Evolutionary conservation across 305 asterid genomes (phyloP), one percentile per base, ranked within the genome.

Genomic region (Solanum hybrid): DNA sequence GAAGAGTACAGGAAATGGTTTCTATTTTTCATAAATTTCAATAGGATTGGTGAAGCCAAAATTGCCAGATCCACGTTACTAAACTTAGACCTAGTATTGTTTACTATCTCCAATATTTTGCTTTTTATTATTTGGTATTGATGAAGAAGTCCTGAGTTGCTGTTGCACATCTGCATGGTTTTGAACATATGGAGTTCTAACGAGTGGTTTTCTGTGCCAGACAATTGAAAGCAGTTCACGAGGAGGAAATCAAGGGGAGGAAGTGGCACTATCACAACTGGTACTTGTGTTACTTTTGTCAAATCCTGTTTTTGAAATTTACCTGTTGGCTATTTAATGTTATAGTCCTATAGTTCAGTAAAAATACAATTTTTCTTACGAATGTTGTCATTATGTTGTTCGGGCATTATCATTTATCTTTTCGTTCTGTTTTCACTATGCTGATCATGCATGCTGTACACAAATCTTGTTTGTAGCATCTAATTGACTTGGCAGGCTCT

Each of bases 401-500:
- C 4, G 17, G 85, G 75, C 31, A 38, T 88, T 69, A 35, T 37
- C 5, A 37, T 88, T 88, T 88, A 17, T 12, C 34, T 89, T 86
- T 88, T 40, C n/a, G 40, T 37, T 91, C 87, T 78, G 10, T 88
- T 64, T 64, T 60, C 88, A 71, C 34, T 71, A 27, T 71, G 34
- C 77, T 71, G 77, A 71, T 71, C 77, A 36, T 78, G 84, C 26
- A 26, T 60, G 29, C 35, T 85, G 71, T 36, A 29, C 86, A 81
- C 72, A 87, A 17, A 15, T 88, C 90, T 89, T 27, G 87, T 64
- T 91, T 94, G 94, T 91, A 96, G 98, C 98, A 96, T 92, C 93
- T 96, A 88, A 95, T 95, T 93, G 98, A 96, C 94, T 94, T 96
- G 94, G 99, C 98, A 92, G 98, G 98, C 89, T 96, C 98, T 84